Conservation (phyloP, 2,329 filamentous ascomycete species). For the Arthrobotrys megalospora region DNA sequence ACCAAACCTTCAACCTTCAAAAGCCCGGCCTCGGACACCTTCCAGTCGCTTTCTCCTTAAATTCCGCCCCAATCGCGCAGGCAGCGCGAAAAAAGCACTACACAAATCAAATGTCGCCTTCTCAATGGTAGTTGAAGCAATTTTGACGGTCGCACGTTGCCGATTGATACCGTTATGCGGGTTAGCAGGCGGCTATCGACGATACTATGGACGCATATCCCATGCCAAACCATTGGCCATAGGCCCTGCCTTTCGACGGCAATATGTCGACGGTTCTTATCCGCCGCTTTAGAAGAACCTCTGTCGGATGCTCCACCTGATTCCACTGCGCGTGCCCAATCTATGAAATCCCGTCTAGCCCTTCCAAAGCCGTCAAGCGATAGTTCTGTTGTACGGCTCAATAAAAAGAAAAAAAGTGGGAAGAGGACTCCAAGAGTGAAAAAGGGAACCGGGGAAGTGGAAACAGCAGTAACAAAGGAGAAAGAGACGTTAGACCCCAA, state of each 20-base stretch:
- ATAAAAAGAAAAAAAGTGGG: neutral
- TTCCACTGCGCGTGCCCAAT: neutral
- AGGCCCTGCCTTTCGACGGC: neutral
- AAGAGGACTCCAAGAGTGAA: neutral
- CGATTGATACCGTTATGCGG: constrained; percentile 26
- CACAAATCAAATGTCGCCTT: neutral
- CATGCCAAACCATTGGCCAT: neutral
- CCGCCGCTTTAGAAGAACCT: neutral
- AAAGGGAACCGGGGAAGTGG: neutral
- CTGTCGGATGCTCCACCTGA: neutral
- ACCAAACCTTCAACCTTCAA: neutral
- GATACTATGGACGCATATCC: constrained; percentile 6
- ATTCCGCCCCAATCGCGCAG: neutral
- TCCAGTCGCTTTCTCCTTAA: no score
- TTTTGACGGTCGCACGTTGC: neutral
- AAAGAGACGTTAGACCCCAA: no score
- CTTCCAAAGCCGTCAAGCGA: neutral
- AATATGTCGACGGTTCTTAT: constrained; percentile 12
- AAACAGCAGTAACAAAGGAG: no score
- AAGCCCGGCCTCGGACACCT: neutral
- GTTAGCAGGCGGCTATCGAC: constrained; percentile 20
- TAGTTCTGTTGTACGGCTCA: neutral
- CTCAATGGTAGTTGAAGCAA: neutral
- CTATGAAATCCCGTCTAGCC: neutral
- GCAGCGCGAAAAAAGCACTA: neutral